phyloP scores from a whole-genome alignment of 257 asterid genomes.

The Nyctanthes arbortristis region DNA sequence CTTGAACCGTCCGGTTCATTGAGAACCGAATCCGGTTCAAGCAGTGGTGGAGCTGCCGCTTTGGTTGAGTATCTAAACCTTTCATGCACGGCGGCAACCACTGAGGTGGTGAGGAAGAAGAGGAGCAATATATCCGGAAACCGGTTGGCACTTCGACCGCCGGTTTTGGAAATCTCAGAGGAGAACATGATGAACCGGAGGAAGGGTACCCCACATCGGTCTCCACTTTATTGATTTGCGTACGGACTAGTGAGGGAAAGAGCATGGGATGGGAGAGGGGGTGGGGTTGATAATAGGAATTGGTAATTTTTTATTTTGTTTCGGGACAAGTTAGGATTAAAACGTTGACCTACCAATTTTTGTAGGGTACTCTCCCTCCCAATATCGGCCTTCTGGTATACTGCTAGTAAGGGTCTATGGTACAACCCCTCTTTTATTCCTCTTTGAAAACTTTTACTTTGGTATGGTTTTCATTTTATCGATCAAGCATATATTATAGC shows the following conservation, averaged over 20 bases:
- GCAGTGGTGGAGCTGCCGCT: conserved; percentile 35
- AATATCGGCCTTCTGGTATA: no score
- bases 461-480: background rate
- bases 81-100: conserved; percentile 43
- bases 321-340: background rate
- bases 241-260: conserved; percentile 15
- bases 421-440: background rate
- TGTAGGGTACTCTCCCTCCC: conserved; percentile 21
- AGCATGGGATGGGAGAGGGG: conserved; percentile 12
- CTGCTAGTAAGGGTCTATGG: background rate
- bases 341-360: conserved; percentile 25
- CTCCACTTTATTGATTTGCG: conserved; percentile 41
- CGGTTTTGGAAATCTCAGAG: conserved; percentile 25
- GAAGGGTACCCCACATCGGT: conserved; percentile 48
- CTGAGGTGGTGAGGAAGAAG: conserved; percentile 43
- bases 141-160: conserved; percentile 20
- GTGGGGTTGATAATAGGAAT: conserved; percentile 7
- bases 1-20: conserved; percentile 49
- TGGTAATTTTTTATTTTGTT: conserved; percentile 7
- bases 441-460: no score
- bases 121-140: conserved; percentile 22
- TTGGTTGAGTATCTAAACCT: conserved; percentile 24
- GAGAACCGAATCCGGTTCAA: conserved; percentile 60
- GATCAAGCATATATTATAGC: no score
- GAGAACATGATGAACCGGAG: conserved; percentile 37